Conservation (phyloP, 2,329 filamentous ascomycete species). For the Sclerotinia trifoliorum region DNA sequence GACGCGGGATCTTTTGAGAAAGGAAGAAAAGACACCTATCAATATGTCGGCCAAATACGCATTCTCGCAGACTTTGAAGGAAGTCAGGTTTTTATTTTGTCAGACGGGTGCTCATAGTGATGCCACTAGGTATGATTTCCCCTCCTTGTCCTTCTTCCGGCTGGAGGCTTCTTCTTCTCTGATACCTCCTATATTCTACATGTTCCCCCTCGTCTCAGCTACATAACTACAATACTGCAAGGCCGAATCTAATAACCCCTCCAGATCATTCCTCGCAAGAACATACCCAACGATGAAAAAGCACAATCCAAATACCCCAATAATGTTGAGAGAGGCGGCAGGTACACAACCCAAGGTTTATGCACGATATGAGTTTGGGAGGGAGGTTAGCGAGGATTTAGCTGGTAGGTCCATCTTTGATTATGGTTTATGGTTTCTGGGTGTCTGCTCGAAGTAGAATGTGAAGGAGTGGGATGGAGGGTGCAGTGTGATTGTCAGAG, state of each 20-base stretch:
- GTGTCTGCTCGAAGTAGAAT: neutral
- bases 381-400: constrained; percentile 64
- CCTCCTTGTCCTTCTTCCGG: neutral
- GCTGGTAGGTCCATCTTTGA: constrained; percentile 47
- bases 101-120: constrained; percentile 90
- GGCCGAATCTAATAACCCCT: constrained; percentile 2
- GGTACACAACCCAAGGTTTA: constrained; percentile 83
- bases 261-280: constrained; percentile 81
- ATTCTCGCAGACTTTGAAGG: constrained; percentile 84
- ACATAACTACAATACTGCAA: neutral
- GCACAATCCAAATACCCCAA: constrained; percentile 91
- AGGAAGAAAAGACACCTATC: constrained; percentile 29
- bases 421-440: neutral
- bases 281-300: constrained; percentile 99
- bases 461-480: no score
- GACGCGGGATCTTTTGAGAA: constrained; percentile 24
- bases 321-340: constrained; percentile 88
- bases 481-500: neutral
- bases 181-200: no score
- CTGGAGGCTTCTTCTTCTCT: no score
- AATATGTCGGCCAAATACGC: constrained; percentile 90
- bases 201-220: neutral
- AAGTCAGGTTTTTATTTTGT: constrained; percentile 96
- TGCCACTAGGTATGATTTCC: constrained; percentile 68
- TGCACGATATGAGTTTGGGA: constrained; percentile 80